A percentile compares a stretch with the other conserved stretches of the same genome.
These are phyloP conservation scores for Picea sitchensis DNA, from an alignment of 75 land plant species.

Conservation along the genomic window DNA sequence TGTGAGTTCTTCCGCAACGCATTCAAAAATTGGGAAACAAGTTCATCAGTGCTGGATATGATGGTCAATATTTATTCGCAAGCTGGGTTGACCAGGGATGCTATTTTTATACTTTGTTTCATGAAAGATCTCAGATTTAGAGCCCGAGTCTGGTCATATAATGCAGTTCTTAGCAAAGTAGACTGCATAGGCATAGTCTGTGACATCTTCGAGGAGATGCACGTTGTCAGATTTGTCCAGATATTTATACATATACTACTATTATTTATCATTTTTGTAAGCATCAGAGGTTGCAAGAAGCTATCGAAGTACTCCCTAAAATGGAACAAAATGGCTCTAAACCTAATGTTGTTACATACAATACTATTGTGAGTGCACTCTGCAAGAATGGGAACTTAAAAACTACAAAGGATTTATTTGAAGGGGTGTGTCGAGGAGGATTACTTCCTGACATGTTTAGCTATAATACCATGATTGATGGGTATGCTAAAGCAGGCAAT, in stretches of 20 bases:
- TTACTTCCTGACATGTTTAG: conserved; percentile 4
- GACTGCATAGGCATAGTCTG: background rate
- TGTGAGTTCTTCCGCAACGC: background rate
- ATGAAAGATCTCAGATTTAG: conserved; percentile 2
- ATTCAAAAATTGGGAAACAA: conserved; percentile 7
- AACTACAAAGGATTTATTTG: background rate
- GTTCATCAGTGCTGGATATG: background rate
- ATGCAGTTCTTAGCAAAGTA: conserved; percentile 1
- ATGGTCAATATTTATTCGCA: conserved; percentile 4
- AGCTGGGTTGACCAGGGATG: conserved; percentile 3
- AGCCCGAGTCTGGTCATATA: conserved; percentile 3
- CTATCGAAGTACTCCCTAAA: background rate
- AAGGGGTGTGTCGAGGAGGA: conserved; percentile 1
- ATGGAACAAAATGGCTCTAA: background rate
- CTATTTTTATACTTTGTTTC: background rate
- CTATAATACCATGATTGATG: conserved; percentile 7
- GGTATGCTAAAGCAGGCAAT: background rate
- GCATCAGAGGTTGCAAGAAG: background rate
- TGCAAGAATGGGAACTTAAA: conserved; percentile 3
- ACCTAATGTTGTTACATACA: conserved; percentile 6
- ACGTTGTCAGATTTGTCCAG: conserved; percentile 2
- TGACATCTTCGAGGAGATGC: conserved; percentile 3
- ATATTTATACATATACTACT: background rate
- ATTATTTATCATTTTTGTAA: background rate
- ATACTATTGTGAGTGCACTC: background rate